Conservation (phyloP, 208 protist genomes). For the Blechomonas ayalai region DNA sequence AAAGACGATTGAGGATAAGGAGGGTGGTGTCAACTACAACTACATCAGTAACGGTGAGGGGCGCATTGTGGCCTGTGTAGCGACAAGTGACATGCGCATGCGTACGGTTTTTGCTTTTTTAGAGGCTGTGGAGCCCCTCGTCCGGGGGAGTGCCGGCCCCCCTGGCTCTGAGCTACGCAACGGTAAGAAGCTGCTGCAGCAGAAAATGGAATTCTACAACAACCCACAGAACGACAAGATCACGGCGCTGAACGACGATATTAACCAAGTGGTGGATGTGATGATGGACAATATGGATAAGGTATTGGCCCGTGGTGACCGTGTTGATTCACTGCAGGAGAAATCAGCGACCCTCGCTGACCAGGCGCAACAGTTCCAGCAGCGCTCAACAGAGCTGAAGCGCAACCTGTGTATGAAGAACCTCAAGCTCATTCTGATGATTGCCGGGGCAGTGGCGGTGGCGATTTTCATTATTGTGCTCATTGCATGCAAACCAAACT, state of each 20-base stretch:
- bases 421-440: slow-evolving; percentile 85
- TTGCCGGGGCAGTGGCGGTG: slow-evolving; percentile 46
- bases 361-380: slow-evolving; percentile 80
- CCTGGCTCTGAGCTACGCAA: slow-evolving; percentile 72
- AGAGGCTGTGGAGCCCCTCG: slow-evolving; percentile 82
- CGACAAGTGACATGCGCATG: slow-evolving; percentile 85
- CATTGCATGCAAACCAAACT: slow-evolving; percentile 84
- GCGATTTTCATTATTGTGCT: slow-evolving; percentile 82
- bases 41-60: slow-evolving; percentile 90
- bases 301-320: slow-evolving; percentile 80
- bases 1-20: slow-evolving; percentile 87
- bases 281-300: slow-evolving; percentile 93
- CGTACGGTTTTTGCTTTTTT: slow-evolving; percentile 88
- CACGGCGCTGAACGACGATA: slow-evolving; percentile 79
- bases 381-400: slow-evolving; percentile 81
- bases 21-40: slow-evolving; percentile 87
- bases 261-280: slow-evolving; percentile 89
- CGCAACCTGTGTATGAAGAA: slow-evolving; percentile 88
- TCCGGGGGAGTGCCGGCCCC: slow-evolving; percentile 38
- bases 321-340: slow-evolving; percentile 82
- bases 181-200: slow-evolving; percentile 85
- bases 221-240: slow-evolving; percentile 90
- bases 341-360: slow-evolving; percentile 76
- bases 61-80: slow-evolving; percentile 80
- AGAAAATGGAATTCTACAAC: slow-evolving; percentile 93